phyloP scores from a whole-genome alignment of 2,329 filamentous ascomycete genomes.

The Venturia asperata region DNA sequence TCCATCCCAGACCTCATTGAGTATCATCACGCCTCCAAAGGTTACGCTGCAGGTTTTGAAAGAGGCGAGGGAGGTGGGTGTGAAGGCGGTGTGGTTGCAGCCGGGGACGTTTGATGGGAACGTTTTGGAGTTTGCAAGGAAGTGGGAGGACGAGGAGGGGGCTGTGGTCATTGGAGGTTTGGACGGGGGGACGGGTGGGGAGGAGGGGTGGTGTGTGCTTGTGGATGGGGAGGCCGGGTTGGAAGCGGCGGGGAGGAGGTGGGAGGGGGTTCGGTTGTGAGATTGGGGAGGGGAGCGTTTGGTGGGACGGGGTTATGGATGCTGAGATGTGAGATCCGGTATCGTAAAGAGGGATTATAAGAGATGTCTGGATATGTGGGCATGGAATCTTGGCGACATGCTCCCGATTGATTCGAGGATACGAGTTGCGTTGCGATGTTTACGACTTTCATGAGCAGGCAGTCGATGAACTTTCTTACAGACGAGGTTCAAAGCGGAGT shows the following conservation, averaged over 20 bases:
- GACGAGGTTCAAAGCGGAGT: no score
- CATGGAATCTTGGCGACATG: no score
- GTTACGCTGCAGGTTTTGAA: constrained; percentile 67
- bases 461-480: no score
- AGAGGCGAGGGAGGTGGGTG: constrained; percentile 67
- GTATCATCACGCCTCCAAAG: constrained; percentile 77
- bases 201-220: constrained; percentile 36
- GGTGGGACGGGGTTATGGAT: not conserved
- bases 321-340: not conserved
- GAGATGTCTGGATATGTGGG: not conserved
- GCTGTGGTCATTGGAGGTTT: constrained; percentile 48
- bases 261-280: constrained; percentile 21
- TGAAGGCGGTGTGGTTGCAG: constrained; percentile 79
- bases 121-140: constrained; percentile 65
- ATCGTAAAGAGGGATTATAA: not conserved
- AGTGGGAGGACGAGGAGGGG: constrained; percentile 46
- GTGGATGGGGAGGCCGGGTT: constrained; percentile 36
- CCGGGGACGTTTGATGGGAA: constrained; percentile 79
- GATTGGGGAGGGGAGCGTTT: no score
- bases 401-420: no score
- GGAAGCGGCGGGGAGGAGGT: constrained; percentile 30
- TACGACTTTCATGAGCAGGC: no score
- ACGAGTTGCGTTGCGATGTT: no score
- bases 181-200: constrained; percentile 22
- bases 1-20: constrained; percentile 66